Evolutionary conservation across 768 basidiomycete species (phyloP).

Genomic region (Lentinula boryana): DNA sequence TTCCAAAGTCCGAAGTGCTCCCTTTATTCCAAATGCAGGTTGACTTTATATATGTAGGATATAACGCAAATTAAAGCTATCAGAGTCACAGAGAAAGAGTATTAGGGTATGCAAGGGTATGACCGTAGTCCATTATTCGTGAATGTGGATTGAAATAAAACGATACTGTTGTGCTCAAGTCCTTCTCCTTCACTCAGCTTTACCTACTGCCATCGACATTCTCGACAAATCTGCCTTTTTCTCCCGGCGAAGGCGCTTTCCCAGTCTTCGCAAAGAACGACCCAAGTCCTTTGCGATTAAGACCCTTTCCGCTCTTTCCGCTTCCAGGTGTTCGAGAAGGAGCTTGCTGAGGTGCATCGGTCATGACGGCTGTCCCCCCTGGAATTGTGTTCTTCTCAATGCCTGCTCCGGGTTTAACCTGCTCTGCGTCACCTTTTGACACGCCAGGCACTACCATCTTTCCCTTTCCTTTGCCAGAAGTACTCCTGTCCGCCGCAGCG

Average conservation of each 20-base stretch:
- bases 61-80: too few relatives aligned
- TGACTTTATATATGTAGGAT: too few relatives aligned
- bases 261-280: constrained; percentile 15
- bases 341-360: not conserved
- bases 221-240: constrained; percentile 33
- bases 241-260: constrained; percentile 14
- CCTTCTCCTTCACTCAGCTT: not conserved
- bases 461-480: constrained; percentile 16
- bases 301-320: constrained; percentile 5
- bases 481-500: constrained; percentile 6
- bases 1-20: not conserved
- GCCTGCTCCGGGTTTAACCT: constrained; percentile 38
- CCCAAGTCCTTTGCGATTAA: constrained; percentile 11
- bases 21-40: not conserved
- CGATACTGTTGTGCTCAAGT: too few relatives aligned
- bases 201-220: constrained; percentile 16
- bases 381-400: constrained; percentile 5
- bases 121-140: too few relatives aligned
- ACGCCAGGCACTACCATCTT: constrained; percentile 14
- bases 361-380: not conserved
- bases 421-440: constrained; percentile 22
- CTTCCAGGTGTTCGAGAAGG: not conserved
- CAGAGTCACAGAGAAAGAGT: too few relatives aligned
- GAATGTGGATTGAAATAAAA: not conserved
- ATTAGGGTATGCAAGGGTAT: too few relatives aligned